Conservation (phyloP, 2,329 filamentous ascomycete species). For the Alternaria sp. region DNA sequence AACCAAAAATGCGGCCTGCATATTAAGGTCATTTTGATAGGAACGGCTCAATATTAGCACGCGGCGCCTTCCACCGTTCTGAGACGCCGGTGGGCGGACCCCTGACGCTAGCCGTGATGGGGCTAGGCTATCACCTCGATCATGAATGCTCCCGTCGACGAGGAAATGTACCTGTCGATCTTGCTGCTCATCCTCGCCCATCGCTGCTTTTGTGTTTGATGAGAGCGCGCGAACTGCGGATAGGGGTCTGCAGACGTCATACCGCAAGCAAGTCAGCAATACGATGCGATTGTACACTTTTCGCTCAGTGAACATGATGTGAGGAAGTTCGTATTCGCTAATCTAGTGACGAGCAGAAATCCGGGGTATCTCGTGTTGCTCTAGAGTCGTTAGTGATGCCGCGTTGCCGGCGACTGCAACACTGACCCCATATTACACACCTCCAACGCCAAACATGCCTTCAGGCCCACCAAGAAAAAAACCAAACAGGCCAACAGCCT, state of each 20-base stretch:
- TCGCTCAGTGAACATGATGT: not conserved
- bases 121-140: slow-evolving; percentile 2
- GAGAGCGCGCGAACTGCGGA: not conserved
- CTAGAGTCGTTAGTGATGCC: slow-evolving; percentile 2
- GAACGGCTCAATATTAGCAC: slow-evolving; percentile 7
- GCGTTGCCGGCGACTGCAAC: not conserved
- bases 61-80: not conserved
- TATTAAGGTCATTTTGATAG: slow-evolving; percentile 12
- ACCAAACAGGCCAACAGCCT: too few species aligned
- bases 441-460: slow-evolving; percentile 6
- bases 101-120: not conserved
- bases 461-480: too few species aligned
- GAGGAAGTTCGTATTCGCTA: slow-evolving; percentile 5
- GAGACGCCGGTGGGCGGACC: slow-evolving; percentile 3
- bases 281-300: not conserved
- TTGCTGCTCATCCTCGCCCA: slow-evolving; percentile 5
- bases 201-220: slow-evolving; percentile 2
- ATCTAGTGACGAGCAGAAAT: slow-evolving; percentile 4
- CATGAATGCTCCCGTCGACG: slow-evolving; percentile 1
- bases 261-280: not conserved
- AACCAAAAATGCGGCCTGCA: slow-evolving; percentile 2
- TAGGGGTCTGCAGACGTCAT: not conserved
- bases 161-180: slow-evolving; percentile 11
- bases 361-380: slow-evolving; percentile 9
- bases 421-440: slow-evolving; percentile 5